These are phyloP conservation scores for Thalia dealbata DNA, from an alignment of 176 grass and related monocot genomes.

Conservation along the genomic window DNA sequence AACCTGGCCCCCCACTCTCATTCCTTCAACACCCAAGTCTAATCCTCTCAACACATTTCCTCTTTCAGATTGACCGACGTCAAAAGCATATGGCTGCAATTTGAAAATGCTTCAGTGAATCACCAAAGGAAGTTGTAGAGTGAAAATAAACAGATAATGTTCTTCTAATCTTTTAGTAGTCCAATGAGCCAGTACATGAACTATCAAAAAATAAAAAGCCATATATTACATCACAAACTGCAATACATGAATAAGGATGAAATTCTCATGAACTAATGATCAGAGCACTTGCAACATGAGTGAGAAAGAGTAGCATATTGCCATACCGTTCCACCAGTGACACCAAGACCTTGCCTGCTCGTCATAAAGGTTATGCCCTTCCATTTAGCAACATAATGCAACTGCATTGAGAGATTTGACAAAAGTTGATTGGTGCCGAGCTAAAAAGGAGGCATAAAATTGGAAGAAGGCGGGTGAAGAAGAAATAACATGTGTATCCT, in stretches of 20 bases:
- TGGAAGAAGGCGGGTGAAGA: background rate
- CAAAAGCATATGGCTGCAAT: constrained; percentile 89
- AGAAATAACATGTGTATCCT: background rate
- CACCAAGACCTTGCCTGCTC: constrained; percentile 83
- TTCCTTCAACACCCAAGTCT: constrained; percentile 94
- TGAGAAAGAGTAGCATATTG: constrained; percentile 1
- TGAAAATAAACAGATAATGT: no score
- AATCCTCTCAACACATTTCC: constrained; percentile 90
- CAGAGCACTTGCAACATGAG: background rate
- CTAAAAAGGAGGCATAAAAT: background rate
- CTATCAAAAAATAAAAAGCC: no score
- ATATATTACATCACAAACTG: no score
- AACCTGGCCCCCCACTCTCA: constrained; percentile 96
- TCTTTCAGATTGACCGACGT: constrained; percentile 81
- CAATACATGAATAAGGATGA: background rate
- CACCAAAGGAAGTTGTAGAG: background rate
- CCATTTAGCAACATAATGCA: constrained; percentile 99
- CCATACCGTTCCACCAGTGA: constrained; percentile 82
- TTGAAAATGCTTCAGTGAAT: background rate
- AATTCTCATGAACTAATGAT: background rate
- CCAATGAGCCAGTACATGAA: no score
- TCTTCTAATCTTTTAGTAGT: background rate
- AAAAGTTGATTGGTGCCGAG: background rate
- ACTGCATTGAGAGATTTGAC: constrained; percentile 33
- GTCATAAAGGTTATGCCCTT: constrained; percentile 99